Evolutionary conservation across 169 alveolate species (phyloP), one percentile per base, ranked within the genome.

Genomic region (Sarcocystis neurona): DNA sequence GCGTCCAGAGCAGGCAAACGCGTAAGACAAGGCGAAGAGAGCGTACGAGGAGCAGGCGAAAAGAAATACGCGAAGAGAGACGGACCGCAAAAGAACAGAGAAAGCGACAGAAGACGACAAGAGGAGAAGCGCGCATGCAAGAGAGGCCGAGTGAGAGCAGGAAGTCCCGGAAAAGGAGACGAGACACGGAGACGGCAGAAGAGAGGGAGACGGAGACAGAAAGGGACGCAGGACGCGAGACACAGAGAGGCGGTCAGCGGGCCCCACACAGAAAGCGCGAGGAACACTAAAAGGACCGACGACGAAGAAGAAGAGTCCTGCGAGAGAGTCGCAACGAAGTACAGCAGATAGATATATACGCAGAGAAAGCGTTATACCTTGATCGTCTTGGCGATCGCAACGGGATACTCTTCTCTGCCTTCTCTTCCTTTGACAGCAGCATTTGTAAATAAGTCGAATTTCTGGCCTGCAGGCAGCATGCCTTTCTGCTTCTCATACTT

Each of bases 401-500:
- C 80, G 58, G 82, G 85, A 56, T 30, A 75, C 27, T 41, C 72
- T 39, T 85, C 85, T 27, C 58, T 18, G 47, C 79, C 85, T 23
- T 85, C 90, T 10, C 30, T 50, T 46, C 80, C 79, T 10, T 48
- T 39, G 5, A 3, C 41, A 8, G 79, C 50, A 27, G 85, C 46
- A 47, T 56, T 87, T 41, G 70, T 37, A 44, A 74, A 74, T 30
- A 87, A 43, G 44, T 58, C 72, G 41, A 77, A 39, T 46, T 85
- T 79, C n/a, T 39, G 23, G 41, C 90, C 79, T 2, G 87, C 56
- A 6, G 80, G 92, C 37, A 41, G 39, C 84, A 75, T 68, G 66
- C 94, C 93, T 56, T 75, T 79, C 37, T 80, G 90, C 56, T 88
- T 90, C 85, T 92, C 93, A 87, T 90, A 92, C 34, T 88, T 92